These are phyloP conservation scores for Euphorbia celastroides DNA, from an alignment of 441 rosid genomes.

Conservation along the genomic window DNA sequence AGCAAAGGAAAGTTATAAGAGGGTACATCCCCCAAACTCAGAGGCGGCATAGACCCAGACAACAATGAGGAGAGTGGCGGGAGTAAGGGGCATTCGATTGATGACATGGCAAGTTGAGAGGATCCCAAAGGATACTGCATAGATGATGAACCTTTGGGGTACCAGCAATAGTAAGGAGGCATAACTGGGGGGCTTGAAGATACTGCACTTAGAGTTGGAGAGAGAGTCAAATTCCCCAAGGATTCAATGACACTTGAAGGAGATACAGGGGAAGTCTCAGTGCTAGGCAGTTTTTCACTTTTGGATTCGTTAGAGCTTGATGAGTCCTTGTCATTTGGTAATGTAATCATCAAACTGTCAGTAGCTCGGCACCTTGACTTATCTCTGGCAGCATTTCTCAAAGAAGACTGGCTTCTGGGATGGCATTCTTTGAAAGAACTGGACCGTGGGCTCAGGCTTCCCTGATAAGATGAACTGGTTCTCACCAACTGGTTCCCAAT, in stretches of 20 bases:
- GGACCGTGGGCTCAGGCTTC: slow-evolving; percentile 73
- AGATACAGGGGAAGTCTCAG: slow-evolving; percentile 23
- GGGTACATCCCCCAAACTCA: slow-evolving; percentile 58
- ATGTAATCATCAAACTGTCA: slow-evolving; percentile 33
- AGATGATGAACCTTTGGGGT: slow-evolving; percentile 55
- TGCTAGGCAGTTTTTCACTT: slow-evolving; percentile 27
- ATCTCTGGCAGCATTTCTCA: slow-evolving; percentile 51
- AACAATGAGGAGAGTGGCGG: slow-evolving; percentile 63
- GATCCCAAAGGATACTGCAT: slow-evolving; percentile 34
- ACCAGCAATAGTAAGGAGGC: slow-evolving; percentile 90
- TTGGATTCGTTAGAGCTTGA: slow-evolving; percentile 27
- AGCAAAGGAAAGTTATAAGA: slow-evolving; percentile 56
- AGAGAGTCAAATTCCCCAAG: slow-evolving; percentile 34
- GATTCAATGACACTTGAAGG: slow-evolving; percentile 37
- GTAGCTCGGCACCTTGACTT: slow-evolving; percentile 48
- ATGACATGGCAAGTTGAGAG: slow-evolving; percentile 33
- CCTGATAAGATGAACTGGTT: slow-evolving; percentile 44
- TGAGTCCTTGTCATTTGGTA: slow-evolving; percentile 23
- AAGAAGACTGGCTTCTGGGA: slow-evolving; percentile 40
- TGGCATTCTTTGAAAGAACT: slow-evolving; percentile 71
- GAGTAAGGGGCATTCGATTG: slow-evolving; percentile 44
- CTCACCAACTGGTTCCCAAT: slow-evolving; percentile 39
- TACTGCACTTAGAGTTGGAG: slow-evolving; percentile 26
- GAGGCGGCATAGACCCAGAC: slow-evolving; percentile 40
- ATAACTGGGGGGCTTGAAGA: slow-evolving; percentile 40